phyloP scores from a whole-genome alignment of 306 rosid genomes.

The Cicer judaicum region DNA sequence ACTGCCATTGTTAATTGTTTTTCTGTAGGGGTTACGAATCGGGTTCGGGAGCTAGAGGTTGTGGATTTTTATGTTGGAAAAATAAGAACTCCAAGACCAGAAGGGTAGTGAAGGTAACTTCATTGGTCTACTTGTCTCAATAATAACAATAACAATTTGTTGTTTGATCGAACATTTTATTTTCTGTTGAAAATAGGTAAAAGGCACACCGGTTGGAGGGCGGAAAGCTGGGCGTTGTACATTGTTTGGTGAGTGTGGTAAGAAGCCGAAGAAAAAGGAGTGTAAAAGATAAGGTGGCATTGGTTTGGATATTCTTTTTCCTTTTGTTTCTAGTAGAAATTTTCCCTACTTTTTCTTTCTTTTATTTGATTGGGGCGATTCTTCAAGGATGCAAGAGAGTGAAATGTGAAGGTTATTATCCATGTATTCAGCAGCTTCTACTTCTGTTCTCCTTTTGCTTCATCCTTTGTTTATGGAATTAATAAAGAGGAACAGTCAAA shows the following conservation, averaged over 20 bases:
- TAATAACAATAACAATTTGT: not conserved
- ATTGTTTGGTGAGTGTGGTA: slow-evolving; percentile 82
- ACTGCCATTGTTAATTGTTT: slow-evolving; percentile 32
- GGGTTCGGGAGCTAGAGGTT: slow-evolving; percentile 70
- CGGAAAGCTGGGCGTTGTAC: slow-evolving; percentile 60
- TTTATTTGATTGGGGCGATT: slow-evolving; percentile 59
- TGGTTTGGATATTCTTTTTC: slow-evolving; percentile 38
- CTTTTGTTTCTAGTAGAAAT: not conserved
- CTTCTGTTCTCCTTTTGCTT: slow-evolving; percentile 48
- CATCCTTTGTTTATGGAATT: slow-evolving; percentile 52
- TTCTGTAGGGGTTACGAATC: slow-evolving; percentile 81
- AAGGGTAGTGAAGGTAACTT: slow-evolving; percentile 68
- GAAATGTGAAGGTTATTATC: slow-evolving; percentile 57
- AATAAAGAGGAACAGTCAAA: slow-evolving; percentile 54
- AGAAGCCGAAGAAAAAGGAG: slow-evolving; percentile 65
- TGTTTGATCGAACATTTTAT: slow-evolving; percentile 30
- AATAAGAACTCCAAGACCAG: slow-evolving; percentile 59
- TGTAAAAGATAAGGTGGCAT: slow-evolving; percentile 47
- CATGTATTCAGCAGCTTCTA: slow-evolving; percentile 42
- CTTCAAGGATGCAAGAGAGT: slow-evolving; percentile 63
- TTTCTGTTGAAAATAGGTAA: slow-evolving; percentile 56
- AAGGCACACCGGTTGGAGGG: slow-evolving; percentile 61
- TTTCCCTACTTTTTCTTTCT: slow-evolving; percentile 35
- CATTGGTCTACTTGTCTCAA: slow-evolving; percentile 4
- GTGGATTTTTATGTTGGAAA: slow-evolving; percentile 84